phyloP scores from a whole-genome alignment of 768 basidiomycete species.

The Tubosaeta brunneosetosa region DNA sequence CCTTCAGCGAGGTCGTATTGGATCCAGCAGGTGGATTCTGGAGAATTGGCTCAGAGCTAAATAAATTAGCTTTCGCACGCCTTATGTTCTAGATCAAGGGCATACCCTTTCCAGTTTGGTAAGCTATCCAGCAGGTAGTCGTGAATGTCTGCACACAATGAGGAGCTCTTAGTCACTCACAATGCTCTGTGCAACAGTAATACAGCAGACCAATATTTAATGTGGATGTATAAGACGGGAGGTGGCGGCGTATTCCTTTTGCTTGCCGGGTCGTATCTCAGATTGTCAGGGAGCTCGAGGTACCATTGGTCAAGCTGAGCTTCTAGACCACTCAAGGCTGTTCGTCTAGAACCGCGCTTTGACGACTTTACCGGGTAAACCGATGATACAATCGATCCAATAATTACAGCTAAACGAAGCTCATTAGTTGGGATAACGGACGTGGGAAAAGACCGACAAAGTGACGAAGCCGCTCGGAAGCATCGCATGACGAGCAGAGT shows the following conservation, averaged over 20 bases:
- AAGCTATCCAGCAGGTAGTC: conserved; percentile 40
- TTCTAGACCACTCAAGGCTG: conserved; percentile 53
- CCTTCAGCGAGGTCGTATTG: conserved; percentile 51
- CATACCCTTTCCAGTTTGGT: conserved; percentile 66
- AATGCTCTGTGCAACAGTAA: conserved; percentile 74
- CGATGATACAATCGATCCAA: conserved; percentile 60
- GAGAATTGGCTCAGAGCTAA: conserved; percentile 41
- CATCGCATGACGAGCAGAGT: conserved; percentile 45
- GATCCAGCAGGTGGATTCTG: conserved; percentile 36
- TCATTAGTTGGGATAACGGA: conserved; percentile 2
- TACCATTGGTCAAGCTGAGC: conserved; percentile 71
- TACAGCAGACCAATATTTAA: conserved; percentile 73
- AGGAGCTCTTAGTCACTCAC: conserved; percentile 41
- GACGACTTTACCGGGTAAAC: conserved; percentile 65
- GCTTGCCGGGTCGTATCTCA: conserved; percentile 56
- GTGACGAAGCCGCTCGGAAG: conserved; percentile 51
- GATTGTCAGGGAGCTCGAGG: conserved; percentile 56
- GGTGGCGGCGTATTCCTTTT: conserved; percentile 55
- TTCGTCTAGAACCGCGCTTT: conserved; percentile 43
- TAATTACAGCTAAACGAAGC: conserved; percentile 52
- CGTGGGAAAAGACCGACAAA: conserved; percentile 43
- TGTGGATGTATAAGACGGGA: conserved; percentile 62
- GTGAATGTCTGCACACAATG: conserved; percentile 5
- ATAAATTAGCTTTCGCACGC: neutral
- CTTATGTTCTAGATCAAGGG: neutral